Evolutionary conservation across 2,329 filamentous ascomycete species (phyloP), one percentile per base, ranked within the genome.

Genomic region (Graphilbum ipis-grandicollis): DNA sequence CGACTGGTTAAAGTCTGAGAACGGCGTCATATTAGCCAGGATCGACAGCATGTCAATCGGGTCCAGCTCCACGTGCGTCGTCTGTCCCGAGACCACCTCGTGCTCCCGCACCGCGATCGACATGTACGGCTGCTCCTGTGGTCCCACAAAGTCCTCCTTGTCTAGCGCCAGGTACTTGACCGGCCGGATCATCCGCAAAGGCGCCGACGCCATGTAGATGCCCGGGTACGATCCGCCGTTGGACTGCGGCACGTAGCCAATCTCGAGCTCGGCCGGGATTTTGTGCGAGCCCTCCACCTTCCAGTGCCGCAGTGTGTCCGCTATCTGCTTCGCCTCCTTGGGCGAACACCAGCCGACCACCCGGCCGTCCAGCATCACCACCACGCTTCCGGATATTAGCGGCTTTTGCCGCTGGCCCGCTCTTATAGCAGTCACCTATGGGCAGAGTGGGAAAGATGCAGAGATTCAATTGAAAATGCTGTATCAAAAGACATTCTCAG

Each of bases 1-100:
- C 13, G 86, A 94, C 57, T 98, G 90, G 59, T 98, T 98, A 62
- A 93, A 93, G 55, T 98, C 84, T 33, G 88, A 94, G 60, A 98
- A 98, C 4, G 90, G 90, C 0, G 90, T 98, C 79, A 94, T 93
- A 59, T 96, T 96, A 49, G 90, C 90, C 36, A 98, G 69, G 45
- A 98, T 96, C 8, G 88, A 96, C 19, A 98, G 72, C 46, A 98
- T 96, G 57, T 96, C 90, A 23, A 90, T 98, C 2, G 90, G 86
- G 40, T 86, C 79, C 49, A 81, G 82, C 56, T 98, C 90, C 33
- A 96, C 85, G 52, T 98, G 90, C 0, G 85, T 93, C 5, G 84
- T 85, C 50, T 86, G 71, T 34, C 84, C 84, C n/a, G 84, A 81
- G 19, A 80, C 68, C 42, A 96, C 74, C 54, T 98, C 90, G 23